A percentile compares a stretch with the other conserved stretches of the same genome.
phyloP scores from a whole-genome alignment of 2,329 filamentous ascomycete genomes.

The Fusarium ambrosium region DNA sequence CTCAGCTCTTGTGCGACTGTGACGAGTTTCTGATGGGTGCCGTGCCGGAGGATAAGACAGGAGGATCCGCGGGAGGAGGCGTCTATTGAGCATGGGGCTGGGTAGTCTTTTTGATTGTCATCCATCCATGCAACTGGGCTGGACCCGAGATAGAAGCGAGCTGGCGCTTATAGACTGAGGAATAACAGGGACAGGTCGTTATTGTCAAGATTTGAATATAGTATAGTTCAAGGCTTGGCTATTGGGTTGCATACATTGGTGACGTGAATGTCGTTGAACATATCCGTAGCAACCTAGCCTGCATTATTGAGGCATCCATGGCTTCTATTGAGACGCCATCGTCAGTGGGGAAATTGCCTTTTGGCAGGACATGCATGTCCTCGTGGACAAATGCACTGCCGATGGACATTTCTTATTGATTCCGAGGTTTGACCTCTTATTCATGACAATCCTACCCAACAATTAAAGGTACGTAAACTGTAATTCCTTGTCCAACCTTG shows the following conservation, averaged over 20 bases:
- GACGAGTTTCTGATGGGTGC: slow-evolving; percentile 13
- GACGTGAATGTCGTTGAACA: neutral
- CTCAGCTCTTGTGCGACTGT: neutral
- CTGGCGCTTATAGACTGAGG: slow-evolving; percentile 23
- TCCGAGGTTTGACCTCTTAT: neutral
- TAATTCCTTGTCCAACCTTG: neutral
- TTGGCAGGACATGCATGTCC: neutral
- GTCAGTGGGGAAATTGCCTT: neutral
- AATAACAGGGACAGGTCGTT: slow-evolving; percentile 12
- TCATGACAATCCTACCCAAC: neutral
- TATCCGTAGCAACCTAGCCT: neutral
- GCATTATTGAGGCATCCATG: slow-evolving; percentile 15
- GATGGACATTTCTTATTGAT: neutral
- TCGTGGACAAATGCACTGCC: neutral
- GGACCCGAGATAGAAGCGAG: slow-evolving; percentile 30
- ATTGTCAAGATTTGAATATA: neutral
- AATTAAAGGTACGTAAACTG: neutral
- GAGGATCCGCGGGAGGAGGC: slow-evolving; percentile 16
- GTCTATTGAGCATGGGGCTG: slow-evolving; percentile 30
- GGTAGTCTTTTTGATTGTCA: slow-evolving; percentile 9
- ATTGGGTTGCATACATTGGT: neutral
- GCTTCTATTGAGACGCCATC: slow-evolving; percentile 16
- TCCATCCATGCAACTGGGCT: slow-evolving; percentile 15
- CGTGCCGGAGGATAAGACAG: neutral
- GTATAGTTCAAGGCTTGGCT: neutral